Conservation (phyloP, 225 moss, liverwort and hornwort species). For the Rhytidiadelphus loreus region DNA sequence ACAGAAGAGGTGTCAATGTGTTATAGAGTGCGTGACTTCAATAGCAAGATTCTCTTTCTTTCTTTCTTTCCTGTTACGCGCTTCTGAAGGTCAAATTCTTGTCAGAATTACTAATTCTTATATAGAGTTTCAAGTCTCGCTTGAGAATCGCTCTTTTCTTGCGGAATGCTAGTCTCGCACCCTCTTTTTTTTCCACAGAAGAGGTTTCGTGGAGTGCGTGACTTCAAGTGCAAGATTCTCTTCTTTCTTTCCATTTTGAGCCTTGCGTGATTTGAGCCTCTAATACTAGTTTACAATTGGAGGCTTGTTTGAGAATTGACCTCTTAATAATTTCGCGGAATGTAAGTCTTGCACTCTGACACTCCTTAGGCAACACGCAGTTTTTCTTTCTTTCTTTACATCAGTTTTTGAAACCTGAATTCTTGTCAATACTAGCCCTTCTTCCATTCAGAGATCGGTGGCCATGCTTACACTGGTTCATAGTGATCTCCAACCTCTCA, state of each 20-base stretch:
- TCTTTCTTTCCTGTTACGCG: not conserved
- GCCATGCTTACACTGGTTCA: not conserved
- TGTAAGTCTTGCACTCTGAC: not conserved
- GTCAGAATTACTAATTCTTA: not conserved
- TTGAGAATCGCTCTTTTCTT: not conserved
- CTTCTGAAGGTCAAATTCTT: not conserved
- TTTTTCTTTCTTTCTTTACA: not conserved
- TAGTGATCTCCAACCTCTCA: not conserved
- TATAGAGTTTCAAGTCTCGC: not conserved
- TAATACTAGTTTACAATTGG: not conserved
- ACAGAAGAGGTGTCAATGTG: not conserved
- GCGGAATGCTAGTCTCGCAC: not conserved
- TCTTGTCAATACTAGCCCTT: not conserved
- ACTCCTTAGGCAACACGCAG: not conserved
- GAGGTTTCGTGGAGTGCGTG: not conserved
- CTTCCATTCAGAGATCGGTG: too few relatives aligned
- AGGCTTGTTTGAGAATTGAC: not conserved
- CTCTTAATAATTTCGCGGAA: not conserved
- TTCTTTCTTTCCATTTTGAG: not conserved
- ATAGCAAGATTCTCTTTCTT: not conserved
- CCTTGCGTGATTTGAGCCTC: not conserved
- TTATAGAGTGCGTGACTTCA: not conserved
- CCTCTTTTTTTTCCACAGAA: not conserved
- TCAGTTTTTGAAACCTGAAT: not conserved
- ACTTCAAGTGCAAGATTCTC: not conserved